These are phyloP conservation scores for Ceratocystiopsis brevicomis DNA, from an alignment of 2,329 filamentous ascomycete genomes.

Conservation along the genomic window DNA sequence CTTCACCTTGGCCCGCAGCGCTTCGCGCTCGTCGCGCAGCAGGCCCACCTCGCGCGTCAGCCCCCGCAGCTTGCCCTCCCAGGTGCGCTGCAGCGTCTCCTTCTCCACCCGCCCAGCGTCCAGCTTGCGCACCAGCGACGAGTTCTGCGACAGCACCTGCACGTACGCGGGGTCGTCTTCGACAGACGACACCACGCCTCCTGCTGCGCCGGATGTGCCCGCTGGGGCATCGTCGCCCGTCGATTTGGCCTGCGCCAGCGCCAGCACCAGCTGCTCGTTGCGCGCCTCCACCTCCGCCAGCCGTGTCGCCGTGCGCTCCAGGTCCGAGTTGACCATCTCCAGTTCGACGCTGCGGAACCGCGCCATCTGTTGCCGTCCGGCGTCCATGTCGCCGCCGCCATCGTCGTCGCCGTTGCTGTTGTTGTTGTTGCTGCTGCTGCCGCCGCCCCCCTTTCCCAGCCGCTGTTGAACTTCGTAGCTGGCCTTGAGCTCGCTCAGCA, in stretches of 20 bases:
- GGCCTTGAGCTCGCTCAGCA: constrained; percentile 88
- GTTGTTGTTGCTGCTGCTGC: neutral
- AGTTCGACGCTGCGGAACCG: constrained; percentile 74
- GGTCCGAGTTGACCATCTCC: constrained; percentile 78
- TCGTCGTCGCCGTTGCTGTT: constrained; percentile 15
- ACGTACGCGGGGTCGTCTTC: constrained; percentile 85
- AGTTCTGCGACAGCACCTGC: constrained; percentile 81
- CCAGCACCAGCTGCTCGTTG: constrained; percentile 80
- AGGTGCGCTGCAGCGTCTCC: constrained; percentile 57
- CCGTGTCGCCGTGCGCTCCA: constrained; percentile 73
- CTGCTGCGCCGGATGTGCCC: constrained; percentile 19
- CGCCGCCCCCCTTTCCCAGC: constrained; percentile 47
- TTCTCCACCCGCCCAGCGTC: constrained; percentile 70
- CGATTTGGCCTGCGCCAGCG: constrained; percentile 77
- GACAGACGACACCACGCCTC: no score
- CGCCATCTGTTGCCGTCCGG: constrained; percentile 28
- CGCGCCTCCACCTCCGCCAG: constrained; percentile 82
- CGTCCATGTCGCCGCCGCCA: constrained; percentile 22
- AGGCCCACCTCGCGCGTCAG: constrained; percentile 60
- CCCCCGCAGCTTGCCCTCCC: constrained; percentile 58
- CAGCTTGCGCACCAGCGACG: constrained; percentile 71
- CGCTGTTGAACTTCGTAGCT: constrained; percentile 93
- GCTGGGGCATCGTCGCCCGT: constrained; percentile 24
- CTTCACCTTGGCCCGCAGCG: constrained; percentile 60
- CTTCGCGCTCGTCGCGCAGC: constrained; percentile 63